Conservation (phyloP, 371 early-diverging fungal species). For the Mortierella polycephala region DNA sequence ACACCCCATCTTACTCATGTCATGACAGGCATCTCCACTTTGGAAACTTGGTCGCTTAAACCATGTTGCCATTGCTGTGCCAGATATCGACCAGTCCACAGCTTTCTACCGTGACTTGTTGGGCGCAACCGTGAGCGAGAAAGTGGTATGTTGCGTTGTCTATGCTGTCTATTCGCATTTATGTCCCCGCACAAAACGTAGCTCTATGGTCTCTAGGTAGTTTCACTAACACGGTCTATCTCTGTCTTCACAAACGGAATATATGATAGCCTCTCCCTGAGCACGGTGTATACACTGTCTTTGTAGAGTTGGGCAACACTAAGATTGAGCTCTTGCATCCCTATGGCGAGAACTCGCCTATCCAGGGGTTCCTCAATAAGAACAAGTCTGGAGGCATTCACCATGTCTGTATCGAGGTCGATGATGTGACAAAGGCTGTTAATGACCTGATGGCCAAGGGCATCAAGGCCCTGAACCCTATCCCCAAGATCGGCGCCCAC, state of each 20-base stretch:
- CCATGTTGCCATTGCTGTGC: slow-evolving; percentile 86
- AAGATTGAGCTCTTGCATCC: slow-evolving; percentile 85
- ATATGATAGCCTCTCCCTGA: slow-evolving; percentile 71
- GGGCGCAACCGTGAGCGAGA: slow-evolving; percentile 74
- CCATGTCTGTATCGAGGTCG: slow-evolving; percentile 83
- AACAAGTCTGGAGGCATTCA: slow-evolving; percentile 84
- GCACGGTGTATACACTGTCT: slow-evolving; percentile 86
- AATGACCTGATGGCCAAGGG: slow-evolving; percentile 65
- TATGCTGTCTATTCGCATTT: slow-evolving; percentile 6
- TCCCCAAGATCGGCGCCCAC: slow-evolving; percentile 88
- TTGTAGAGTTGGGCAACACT: slow-evolving; percentile 83
- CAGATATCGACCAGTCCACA: slow-evolving; percentile 71
- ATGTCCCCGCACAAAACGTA: background rate
- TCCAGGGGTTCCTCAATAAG: slow-evolving; percentile 77
- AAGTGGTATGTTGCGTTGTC: slow-evolving; percentile 51
- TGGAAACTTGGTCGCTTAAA: slow-evolving; percentile 77
- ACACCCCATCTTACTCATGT: background rate
- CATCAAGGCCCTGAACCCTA: slow-evolving; percentile 69
- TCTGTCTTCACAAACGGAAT: background rate
- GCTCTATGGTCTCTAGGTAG: no score
- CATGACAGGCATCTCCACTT: slow-evolving; percentile 49
- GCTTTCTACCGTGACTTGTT: slow-evolving; percentile 75
- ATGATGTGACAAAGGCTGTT: slow-evolving; percentile 70
- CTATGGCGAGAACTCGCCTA: slow-evolving; percentile 77
- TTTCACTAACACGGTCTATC: background rate